Evolutionary conservation across 2,329 filamentous ascomycete genomes (phyloP).

Genomic region (Fusarium subtropicale): DNA sequence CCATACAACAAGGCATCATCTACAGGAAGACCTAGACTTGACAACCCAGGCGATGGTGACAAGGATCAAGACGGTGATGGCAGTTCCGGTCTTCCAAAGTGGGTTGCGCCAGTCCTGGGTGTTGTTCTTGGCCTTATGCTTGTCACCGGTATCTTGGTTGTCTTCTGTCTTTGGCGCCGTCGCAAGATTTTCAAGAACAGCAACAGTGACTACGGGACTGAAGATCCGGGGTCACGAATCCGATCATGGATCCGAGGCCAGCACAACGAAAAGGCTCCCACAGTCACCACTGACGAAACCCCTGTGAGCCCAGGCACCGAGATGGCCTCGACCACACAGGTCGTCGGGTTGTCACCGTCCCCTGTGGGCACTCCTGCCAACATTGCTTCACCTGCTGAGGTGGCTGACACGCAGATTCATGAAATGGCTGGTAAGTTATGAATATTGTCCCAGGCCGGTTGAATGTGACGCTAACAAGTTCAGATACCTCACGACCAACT

Average conservation of each 20-base stretch:
- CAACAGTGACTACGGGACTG: conserved; percentile 55
- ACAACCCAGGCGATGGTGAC: conserved; percentile 23
- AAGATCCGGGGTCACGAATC: conserved; percentile 62
- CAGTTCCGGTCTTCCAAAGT: conserved; percentile 61
- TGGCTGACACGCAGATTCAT: conserved; percentile 57
- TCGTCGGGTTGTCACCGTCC: conserved; percentile 14
- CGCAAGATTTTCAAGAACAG: conserved; percentile 56
- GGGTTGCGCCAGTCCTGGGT: conserved; percentile 71
- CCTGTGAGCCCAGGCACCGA: conserved; percentile 56
- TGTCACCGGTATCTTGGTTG: conserved; percentile 63
- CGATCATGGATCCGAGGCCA: conserved; percentile 65
- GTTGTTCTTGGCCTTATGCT: conserved; percentile 70
- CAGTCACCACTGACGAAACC: conserved; percentile 59
- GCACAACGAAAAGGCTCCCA: conserved; percentile 57
- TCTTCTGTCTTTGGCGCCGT: conserved; percentile 65
- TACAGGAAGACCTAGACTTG: conserved; percentile 35
- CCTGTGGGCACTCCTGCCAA: conserved; percentile 34
- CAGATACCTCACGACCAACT: conserved; percentile 57
- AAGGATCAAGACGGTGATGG: conserved; percentile 45
- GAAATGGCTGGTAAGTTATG: conserved; percentile 60
- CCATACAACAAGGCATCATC: conserved; percentile 62
- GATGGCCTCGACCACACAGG: conserved; percentile 46
- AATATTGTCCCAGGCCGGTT: fast-evolving
- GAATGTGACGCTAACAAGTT: conserved; percentile 2
- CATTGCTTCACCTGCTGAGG: conserved; percentile 50